A percentile compares a stretch with the other conserved stretches of the same genome.
phyloP scores from a whole-genome alignment of 345 rosid species.

The Arabidopsis arenosa region DNA sequence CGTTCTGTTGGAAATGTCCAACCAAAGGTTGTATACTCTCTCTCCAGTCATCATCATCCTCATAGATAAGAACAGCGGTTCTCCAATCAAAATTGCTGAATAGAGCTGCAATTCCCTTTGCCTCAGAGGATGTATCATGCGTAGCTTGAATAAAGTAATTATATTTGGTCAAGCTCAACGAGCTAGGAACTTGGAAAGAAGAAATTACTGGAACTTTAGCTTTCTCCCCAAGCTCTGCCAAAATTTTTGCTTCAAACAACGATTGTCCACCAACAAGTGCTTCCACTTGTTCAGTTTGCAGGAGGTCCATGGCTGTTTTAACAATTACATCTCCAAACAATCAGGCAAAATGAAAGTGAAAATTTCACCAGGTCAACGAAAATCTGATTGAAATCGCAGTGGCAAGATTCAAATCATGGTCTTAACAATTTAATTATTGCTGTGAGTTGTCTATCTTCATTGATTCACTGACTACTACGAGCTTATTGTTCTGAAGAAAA shows the following conservation, averaged over 20 bases:
- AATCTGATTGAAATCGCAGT: neutral
- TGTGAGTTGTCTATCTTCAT: neutral
- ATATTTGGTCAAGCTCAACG: neutral
- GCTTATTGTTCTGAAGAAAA: neutral
- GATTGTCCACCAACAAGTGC: slow-evolving; percentile 32
- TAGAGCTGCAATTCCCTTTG: slow-evolving; percentile 32
- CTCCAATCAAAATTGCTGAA: slow-evolving; percentile 33
- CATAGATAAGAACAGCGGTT: slow-evolving; percentile 31
- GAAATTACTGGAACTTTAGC: slow-evolving; percentile 42
- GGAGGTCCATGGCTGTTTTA: slow-evolving; percentile 25
- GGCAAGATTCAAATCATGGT: neutral
- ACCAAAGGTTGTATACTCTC: slow-evolving; percentile 29
- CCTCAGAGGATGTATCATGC: slow-evolving; percentile 28
- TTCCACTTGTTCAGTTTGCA: slow-evolving; percentile 21
- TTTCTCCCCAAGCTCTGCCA: slow-evolving; percentile 39
- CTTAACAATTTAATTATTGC: neutral
- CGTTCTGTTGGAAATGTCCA: slow-evolving; percentile 3
- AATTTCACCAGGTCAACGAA: neutral
- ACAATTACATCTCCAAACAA: neutral
- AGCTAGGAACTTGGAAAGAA: slow-evolving; percentile 24
- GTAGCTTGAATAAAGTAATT: slow-evolving; percentile 33
- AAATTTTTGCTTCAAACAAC: slow-evolving; percentile 18
- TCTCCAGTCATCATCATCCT: slow-evolving; percentile 37
- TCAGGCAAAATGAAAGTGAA: neutral
- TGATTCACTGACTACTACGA: neutral